Evolutionary conservation across 2,329 filamentous ascomycete species (phyloP), one percentile per base, ranked within the genome.

Genomic region (Ophiosphaerella herpotricha): DNA sequence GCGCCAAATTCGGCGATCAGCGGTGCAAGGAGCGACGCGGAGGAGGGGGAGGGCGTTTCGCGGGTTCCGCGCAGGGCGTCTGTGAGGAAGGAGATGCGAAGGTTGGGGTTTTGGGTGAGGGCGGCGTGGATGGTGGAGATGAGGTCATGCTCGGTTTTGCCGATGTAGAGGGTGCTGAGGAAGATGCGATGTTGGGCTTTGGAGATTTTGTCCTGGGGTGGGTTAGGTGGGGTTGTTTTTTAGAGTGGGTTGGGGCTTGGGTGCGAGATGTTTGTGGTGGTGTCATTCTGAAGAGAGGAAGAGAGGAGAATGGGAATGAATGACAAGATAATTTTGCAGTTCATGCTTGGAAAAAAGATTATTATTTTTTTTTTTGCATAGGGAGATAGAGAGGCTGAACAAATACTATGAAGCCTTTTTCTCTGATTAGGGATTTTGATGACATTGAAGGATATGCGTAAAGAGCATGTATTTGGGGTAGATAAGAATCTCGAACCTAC

Each of bases 131-230:
- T 78, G 0, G 88, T 90, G 14, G 85, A 80, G 50, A 97, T 90
- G 66, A 99, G 81, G 63, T 97, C 94, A 74, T 87, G 82, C 74
- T 99, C 94, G 1, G 89, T 89, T 73, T 93, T 96, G 56, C 94
- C 94, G 70, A 99, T 94, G 71, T 99, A 99, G 44, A 99, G 78
- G 0, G 94, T 99, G n/a, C 92, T 96, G 42, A 99, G 78, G 71
- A 95, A 99, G 59, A 99, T 88, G 52, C 90, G 84, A 44, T 77
- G 81, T 72, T 90, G 85, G 8, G 94, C 94, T 55, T 82, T 83
- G 44, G 83, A 83, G 68, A 99, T 97, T 76, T 92, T 96, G 56
- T 82, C 44, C 68, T 71, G 43, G 43, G 9, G 7, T 6, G 0
- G 7, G 26, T 50, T 71, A 53, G 66, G 60, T 40, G 18, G 7